phyloP scores from a whole-genome alignment of 306 rosid species.

The Casuarina equisetifolia region DNA sequence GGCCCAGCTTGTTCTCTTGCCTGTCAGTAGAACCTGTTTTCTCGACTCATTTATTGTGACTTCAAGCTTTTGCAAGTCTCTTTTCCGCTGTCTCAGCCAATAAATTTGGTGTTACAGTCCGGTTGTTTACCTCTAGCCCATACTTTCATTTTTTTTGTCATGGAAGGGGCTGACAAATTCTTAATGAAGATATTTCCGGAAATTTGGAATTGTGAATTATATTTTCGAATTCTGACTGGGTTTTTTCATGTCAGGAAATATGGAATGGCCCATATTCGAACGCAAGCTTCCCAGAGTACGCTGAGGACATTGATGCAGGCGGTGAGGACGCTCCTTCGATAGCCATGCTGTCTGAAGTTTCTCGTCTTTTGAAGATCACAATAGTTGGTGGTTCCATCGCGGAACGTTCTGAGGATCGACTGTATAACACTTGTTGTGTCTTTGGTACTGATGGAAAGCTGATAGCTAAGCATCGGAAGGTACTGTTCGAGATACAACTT shows the following conservation, averaged over 20 bases:
- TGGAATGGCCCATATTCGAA: slow-evolving; percentile 94
- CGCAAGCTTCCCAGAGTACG: slow-evolving; percentile 77
- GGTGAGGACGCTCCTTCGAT: slow-evolving; percentile 89
- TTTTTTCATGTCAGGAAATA: slow-evolving; percentile 58
- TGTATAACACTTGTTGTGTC: slow-evolving; percentile 86
- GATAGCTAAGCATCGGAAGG: slow-evolving; percentile 90
- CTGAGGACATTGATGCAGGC: slow-evolving; percentile 87
- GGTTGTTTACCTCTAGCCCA: too few species aligned
- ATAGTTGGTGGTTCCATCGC: slow-evolving; percentile 90
- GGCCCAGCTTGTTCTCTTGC: slow-evolving; percentile 77
- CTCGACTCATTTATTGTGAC: background rate
- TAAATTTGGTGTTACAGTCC: background rate
- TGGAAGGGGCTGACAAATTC: background rate
- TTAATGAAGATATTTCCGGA: background rate
- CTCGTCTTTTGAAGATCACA: slow-evolving; percentile 72
- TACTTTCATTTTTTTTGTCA: background rate
- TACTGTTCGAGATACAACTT: slow-evolving; percentile 11
- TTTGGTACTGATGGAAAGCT: slow-evolving; percentile 79
- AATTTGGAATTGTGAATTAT: background rate
- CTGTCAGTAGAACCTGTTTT: slow-evolving; percentile 45
- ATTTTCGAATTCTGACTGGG: background rate
- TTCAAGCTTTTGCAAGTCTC: background rate
- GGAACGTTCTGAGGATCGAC: slow-evolving; percentile 67
- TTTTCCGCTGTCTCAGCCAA: background rate
- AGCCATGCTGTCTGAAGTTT: slow-evolving; percentile 80